Percentiles rank a stretch among this genome's conserved stretches.
These are phyloP conservation scores for Salvia hispanica DNA, from an alignment of 257 asterid genomes.

Conservation along the genomic window DNA sequence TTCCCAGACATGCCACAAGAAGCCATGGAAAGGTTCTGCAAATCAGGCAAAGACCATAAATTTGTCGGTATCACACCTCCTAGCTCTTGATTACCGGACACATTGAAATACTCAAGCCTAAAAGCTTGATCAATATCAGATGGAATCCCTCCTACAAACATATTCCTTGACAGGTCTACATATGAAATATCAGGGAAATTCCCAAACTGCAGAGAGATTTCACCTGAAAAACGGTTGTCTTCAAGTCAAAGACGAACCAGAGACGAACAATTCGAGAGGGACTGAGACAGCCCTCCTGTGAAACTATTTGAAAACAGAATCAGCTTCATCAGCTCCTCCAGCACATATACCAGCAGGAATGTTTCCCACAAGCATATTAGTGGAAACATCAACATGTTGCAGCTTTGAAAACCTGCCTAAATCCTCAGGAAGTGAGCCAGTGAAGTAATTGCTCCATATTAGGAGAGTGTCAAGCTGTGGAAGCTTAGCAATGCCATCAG, in stretches of 20 bases:
- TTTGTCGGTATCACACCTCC: constrained; percentile 66
- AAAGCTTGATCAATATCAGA: constrained; percentile 50
- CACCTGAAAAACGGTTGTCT: constrained; percentile 79
- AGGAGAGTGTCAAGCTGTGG: constrained; percentile 76
- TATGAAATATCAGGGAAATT: constrained; percentile 54
- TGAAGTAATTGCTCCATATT: constrained; percentile 84
- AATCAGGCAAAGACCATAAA: constrained; percentile 59
- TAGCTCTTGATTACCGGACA: constrained; percentile 73
- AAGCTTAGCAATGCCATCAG: constrained; percentile 74
- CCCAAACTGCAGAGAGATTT: constrained; percentile 59
- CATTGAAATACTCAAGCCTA: constrained; percentile 64
- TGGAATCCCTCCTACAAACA: constrained; percentile 71
- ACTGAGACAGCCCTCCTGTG: constrained; percentile 69
- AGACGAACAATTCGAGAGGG: constrained; percentile 80
- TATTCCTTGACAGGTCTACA: constrained; percentile 81
- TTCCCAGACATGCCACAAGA: constrained; percentile 72
- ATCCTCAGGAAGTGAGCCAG: constrained; percentile 73
- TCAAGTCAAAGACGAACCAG: constrained; percentile 87
- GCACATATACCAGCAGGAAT: constrained; percentile 74
- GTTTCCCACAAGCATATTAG: constrained; percentile 63
- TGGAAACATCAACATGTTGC: constrained; percentile 78
- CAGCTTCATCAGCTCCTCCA: constrained; percentile 54
- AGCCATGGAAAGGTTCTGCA: constrained; percentile 75
- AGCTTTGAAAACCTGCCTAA: constrained; percentile 70
- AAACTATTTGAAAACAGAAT: constrained; percentile 84